Percentiles rank a stretch among this genome's conserved stretches.
Conservation (phyloP, 352 stramenopile genomes). For the Phytophthora pluvialis region DNA sequence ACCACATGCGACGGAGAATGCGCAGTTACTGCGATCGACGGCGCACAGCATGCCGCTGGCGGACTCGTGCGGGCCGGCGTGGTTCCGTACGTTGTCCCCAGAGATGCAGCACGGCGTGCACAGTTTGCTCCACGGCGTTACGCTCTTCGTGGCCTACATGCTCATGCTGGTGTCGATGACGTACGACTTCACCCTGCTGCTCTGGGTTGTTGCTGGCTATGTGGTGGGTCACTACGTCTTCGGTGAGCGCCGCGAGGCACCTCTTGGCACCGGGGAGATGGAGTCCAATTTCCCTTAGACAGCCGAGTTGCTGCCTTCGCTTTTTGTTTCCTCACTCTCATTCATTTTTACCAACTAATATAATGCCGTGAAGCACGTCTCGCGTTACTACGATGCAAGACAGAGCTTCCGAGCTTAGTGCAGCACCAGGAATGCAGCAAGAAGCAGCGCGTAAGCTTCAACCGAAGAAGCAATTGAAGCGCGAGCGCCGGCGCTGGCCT, state of each 20-base stretch:
- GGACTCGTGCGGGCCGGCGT: slow-evolving; percentile 47
- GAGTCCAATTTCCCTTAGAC: slow-evolving; percentile 37
- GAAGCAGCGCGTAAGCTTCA: slow-evolving; percentile 1
- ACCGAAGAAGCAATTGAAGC: neutral
- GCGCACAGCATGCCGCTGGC: slow-evolving; percentile 39
- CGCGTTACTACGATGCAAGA: slow-evolving; percentile 11
- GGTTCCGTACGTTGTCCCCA: slow-evolving; percentile 60
- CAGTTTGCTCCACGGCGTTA: slow-evolving; percentile 61
- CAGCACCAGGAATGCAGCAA: slow-evolving; percentile 15
- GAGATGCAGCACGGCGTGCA: slow-evolving; percentile 62
- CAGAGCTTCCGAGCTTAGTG: neutral
- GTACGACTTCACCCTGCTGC: slow-evolving; percentile 70
- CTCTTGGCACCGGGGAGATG: slow-evolving; percentile 30
- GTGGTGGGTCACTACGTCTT: slow-evolving; percentile 74
- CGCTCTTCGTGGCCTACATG: slow-evolving; percentile 77
- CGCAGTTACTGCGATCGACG: slow-evolving; percentile 52
- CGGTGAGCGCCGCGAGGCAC: slow-evolving; percentile 62
- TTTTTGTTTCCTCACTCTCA: slow-evolving; percentile 11
- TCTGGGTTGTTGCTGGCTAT: slow-evolving; percentile 63
- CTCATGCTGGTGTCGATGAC: slow-evolving; percentile 87
- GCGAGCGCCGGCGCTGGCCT: slow-evolving; percentile 3
- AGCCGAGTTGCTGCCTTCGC: neutral
- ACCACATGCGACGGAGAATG: slow-evolving; percentile 35
- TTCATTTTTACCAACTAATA: slow-evolving; percentile 30
- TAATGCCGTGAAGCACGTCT: slow-evolving; percentile 22